phyloP scores from a whole-genome alignment of 371 early-diverging fungal species.

The Mucor irregularis region DNA sequence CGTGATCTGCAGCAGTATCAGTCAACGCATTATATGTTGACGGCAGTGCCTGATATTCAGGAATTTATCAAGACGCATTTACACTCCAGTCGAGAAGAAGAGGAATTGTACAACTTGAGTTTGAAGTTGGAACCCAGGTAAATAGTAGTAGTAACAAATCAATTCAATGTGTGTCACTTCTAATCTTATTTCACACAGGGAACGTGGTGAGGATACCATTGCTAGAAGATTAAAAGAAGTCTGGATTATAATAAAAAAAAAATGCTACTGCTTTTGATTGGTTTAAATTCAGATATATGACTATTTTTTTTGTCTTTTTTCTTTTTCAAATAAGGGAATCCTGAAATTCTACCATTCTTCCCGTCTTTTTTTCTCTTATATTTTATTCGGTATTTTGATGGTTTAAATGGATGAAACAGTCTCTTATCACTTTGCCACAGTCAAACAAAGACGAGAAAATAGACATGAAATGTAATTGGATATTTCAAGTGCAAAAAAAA shows the following conservation, averaged over 20 bases:
- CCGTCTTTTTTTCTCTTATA: background rate
- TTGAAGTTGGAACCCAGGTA: constrained; percentile 81
- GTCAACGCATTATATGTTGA: constrained; percentile 70
- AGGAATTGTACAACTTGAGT: constrained; percentile 71
- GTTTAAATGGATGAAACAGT: constrained; percentile 51
- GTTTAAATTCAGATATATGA: background rate
- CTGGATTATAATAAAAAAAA: constrained; percentile 29
- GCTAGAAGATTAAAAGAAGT: constrained; percentile 32
- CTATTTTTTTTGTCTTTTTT: background rate
- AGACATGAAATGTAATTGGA: constrained; percentile 62
- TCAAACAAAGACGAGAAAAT: constrained; percentile 57
- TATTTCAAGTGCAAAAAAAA: background rate
- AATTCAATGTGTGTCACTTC: background rate
- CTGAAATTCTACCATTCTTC: background rate
- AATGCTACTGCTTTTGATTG: no score
- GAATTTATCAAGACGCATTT: constrained; percentile 66
- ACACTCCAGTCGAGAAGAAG: constrained; percentile 52
- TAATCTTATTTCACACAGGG: constrained; percentile 7
- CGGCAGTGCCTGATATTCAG: constrained; percentile 80
- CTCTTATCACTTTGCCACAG: constrained; percentile 60
- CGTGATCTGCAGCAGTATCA: constrained; percentile 92
- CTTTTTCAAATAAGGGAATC: no score
- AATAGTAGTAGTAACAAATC: background rate
- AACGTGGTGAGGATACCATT: constrained; percentile 31
- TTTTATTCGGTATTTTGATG: constrained; percentile 1